Evolutionary conservation across 2,329 filamentous ascomycete species (phyloP), one percentile per base, ranked within the genome.

Genomic region (Arthrobotrys iridis): DNA sequence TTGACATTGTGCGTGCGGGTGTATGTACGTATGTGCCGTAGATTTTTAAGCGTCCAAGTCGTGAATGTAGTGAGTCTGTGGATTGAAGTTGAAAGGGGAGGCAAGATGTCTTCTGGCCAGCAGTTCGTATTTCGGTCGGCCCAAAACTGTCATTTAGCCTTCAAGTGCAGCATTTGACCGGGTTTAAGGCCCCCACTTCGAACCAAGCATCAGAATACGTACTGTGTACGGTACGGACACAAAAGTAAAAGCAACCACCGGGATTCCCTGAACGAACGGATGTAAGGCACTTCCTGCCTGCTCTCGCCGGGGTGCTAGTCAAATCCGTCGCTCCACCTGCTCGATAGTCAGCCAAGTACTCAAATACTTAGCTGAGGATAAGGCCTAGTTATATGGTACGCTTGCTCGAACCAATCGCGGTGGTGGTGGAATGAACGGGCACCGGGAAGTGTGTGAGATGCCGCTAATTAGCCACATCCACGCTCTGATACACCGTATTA

Each of bases 1-100:
- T 66, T 62, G 70, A 66, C 70, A 74, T 74, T 33, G 28, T 67
- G 40, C 18, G 37, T 40, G 66, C 41, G 28, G 11, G 10, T 55
- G 50, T 48, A 26, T 10, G 13, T n/a, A n/a, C 37, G 22, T 33
- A 43, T 57, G 24, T 57, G 22, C n/a, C n/a, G n/a, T n/a, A n/a
- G n/a, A n/a, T n/a, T n/a, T n/a, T n/a, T n/a, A n/a, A n/a, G n/a
- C n/a, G n/a, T n/a, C n/a, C n/a, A n/a, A n/a, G n/a, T n/a, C n/a
- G 45, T 63, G 18, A 24, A 18, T 1, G 18, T 43, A 37, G 6
- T 37, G 6, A 37, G 13, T 37, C 13, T 6, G 6, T 26, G 37
- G 3, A 30, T 57, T 57, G 50, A 24, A 13, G 20, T 6, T 30
- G 22, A 15, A 15, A 20, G 30, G 22, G 15, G 43, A 7, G 26